Evolutionary conservation across 225 moss, liverwort and hornwort species (phyloP).

Genomic region (Lunularia cruciata): DNA sequence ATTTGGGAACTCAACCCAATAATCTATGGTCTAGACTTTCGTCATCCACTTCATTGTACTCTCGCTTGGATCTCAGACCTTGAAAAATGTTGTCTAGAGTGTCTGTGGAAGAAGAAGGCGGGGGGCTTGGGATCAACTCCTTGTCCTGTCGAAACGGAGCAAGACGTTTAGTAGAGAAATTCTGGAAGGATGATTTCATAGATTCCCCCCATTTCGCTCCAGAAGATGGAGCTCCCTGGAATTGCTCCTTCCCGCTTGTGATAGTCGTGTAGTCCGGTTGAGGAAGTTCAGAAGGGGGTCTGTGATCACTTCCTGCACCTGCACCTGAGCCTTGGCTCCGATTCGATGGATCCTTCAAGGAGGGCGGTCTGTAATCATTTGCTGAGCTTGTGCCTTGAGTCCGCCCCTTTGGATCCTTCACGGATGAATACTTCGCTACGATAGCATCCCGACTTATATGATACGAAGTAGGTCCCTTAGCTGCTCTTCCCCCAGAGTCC

Average conservation of each 20-base stretch:
- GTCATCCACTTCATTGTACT: slow-evolving; percentile 58
- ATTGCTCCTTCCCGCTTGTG: slow-evolving; percentile 27
- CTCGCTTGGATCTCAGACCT: slow-evolving; percentile 69
- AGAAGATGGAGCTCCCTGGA: slow-evolving; percentile 46
- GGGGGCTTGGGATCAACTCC: slow-evolving; percentile 42
- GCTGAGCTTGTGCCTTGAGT: slow-evolving; percentile 26
- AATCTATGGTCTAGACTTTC: slow-evolving; percentile 71
- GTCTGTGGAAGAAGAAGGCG: slow-evolving; percentile 45
- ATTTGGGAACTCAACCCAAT: slow-evolving; percentile 49
- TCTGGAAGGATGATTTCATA: slow-evolving; percentile 76
- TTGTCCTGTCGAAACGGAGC: slow-evolving; percentile 92
- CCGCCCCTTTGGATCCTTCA: slow-evolving; percentile 41
- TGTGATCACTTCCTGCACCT: slow-evolving; percentile 27
- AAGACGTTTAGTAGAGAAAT: slow-evolving; percentile 78
- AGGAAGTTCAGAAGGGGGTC: slow-evolving; percentile 22
- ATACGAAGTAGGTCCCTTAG: slow-evolving; percentile 33
- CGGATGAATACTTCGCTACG: slow-evolving; percentile 64
- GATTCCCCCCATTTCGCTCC: slow-evolving; percentile 77
- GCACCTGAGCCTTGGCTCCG: slow-evolving; percentile 18
- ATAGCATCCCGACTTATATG: slow-evolving; percentile 67
- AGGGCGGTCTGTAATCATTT: slow-evolving; percentile 26
- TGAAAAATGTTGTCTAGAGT: slow-evolving; percentile 89
- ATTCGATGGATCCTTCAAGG: slow-evolving; percentile 39
- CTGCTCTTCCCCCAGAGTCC: slow-evolving; percentile 33
- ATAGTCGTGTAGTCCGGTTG: slow-evolving; percentile 6